phyloP scores from a whole-genome alignment of 306 rosid species.

The Carpinus fangiana region DNA sequence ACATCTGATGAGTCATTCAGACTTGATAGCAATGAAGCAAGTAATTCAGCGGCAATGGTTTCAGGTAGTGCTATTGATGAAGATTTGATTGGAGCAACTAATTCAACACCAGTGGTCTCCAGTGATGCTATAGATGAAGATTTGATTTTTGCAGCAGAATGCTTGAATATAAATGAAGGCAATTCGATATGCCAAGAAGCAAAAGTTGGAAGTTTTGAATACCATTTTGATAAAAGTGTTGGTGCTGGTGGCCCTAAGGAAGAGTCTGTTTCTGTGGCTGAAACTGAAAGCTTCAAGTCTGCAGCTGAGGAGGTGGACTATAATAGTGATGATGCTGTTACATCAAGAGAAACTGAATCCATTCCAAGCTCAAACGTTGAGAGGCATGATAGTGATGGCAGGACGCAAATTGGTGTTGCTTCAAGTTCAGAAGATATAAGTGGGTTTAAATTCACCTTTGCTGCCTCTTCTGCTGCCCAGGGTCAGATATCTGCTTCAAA shows the following conservation, averaged over 20 bases:
- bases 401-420: constrained; percentile 41
- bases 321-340: constrained; percentile 35
- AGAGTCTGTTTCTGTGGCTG: constrained; percentile 64
- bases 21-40: constrained; percentile 29
- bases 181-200: constrained; percentile 32
- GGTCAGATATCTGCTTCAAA: constrained; percentile 59
- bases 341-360: constrained; percentile 50
- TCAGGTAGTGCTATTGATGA: constrained; percentile 56
- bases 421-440: constrained; percentile 48
- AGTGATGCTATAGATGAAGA: constrained; percentile 65
- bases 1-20: constrained; percentile 55
- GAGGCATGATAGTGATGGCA: constrained; percentile 39
- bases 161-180: constrained; percentile 48
- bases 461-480: constrained; percentile 69
- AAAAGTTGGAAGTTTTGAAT: constrained; percentile 34
- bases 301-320: constrained; percentile 66
- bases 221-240: constrained; percentile 26
- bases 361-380: constrained; percentile 43
- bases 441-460: constrained; percentile 70
- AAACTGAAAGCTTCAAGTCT: constrained; percentile 86
- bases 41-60: constrained; percentile 39
- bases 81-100: constrained; percentile 60
- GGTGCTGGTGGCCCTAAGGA: constrained; percentile 44
- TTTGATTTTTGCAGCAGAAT: constrained; percentile 31
- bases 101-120: constrained; percentile 36